Evolutionary conservation across 352 stramenopile species (phyloP).

Genomic region (Phytopythium cucurbitacearum): DNA sequence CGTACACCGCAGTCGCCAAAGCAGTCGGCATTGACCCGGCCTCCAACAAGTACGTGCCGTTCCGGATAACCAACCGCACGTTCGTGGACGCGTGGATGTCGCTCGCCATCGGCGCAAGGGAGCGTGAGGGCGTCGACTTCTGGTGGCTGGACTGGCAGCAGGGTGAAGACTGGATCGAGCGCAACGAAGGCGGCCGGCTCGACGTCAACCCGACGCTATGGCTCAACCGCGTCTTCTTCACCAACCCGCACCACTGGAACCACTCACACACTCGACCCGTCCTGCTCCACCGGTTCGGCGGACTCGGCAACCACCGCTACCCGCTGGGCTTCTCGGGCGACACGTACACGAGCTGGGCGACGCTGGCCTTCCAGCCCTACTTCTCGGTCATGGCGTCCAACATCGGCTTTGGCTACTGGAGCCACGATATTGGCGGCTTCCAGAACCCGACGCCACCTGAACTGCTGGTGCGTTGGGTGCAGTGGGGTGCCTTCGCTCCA

Average conservation of each 20-base stretch:
- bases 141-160: constrained; percentile 71
- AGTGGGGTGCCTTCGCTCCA: constrained; percentile 33
- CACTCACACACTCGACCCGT: constrained; percentile 18
- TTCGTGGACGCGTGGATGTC: constrained; percentile 25
- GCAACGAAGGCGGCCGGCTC: constrained; percentile 9
- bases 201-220: constrained; percentile 46
- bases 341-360: constrained; percentile 27
- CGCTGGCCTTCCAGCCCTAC: constrained; percentile 36
- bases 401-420: constrained; percentile 46
- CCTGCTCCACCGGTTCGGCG: constrained; percentile 41
- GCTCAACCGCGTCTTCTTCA: constrained; percentile 45
- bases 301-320: constrained; percentile 51
- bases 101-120: constrained; percentile 15
- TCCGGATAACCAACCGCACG: constrained; percentile 27
- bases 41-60: constrained; percentile 26
- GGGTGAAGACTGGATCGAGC: constrained; percentile 33
- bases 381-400: constrained; percentile 46
- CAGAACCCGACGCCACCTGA: constrained; percentile 20
- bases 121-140: constrained; percentile 36
- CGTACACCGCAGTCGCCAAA: constrained; percentile 20
- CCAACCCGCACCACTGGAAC: constrained; percentile 26
- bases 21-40: constrained; percentile 30
- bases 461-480: constrained; percentile 40
- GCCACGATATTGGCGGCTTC: constrained; percentile 42
- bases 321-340: constrained; percentile 51